Conservation (phyloP, 495 filamentous ascomycete genomes). For the Margaritispora aquatica region DNA sequence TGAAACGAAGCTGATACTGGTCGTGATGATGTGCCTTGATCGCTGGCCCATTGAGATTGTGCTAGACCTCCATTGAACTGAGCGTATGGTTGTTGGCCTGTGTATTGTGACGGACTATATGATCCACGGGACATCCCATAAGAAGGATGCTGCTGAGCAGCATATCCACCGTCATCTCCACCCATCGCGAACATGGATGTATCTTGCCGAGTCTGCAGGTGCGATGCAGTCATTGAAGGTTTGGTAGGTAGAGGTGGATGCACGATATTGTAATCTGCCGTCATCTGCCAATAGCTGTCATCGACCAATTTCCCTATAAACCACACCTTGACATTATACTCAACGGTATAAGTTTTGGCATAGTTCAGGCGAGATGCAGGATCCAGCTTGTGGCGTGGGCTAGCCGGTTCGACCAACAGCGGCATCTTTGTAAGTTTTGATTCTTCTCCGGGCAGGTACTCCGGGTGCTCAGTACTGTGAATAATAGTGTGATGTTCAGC, state of each 20-base stretch:
- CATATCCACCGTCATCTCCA: background rate
- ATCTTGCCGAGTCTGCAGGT: background rate
- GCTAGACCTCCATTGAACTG: background rate
- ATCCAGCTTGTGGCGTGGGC: conserved; percentile 6
- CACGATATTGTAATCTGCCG: background rate
- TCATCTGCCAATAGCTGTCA: background rate
- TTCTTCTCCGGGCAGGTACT: background rate
- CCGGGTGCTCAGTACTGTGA: background rate
- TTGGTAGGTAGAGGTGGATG: background rate
- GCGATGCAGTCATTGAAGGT: background rate
- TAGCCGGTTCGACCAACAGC: background rate
- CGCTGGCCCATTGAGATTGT: background rate
- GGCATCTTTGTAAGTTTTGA: background rate
- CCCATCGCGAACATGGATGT: background rate
- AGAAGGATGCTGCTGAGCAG: too few species aligned
- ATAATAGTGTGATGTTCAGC: conserved; percentile 7
- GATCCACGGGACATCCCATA: too few species aligned
- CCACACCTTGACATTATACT: conserved; percentile 17
- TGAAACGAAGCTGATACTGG: background rate
- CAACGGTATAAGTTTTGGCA: conserved; percentile 18
- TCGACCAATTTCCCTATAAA: background rate
- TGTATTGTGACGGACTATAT: too few species aligned
- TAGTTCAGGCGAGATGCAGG: conserved; percentile 12
- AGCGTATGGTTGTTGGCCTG: too few species aligned
- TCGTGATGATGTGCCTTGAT: background rate